Evolutionary conservation across 2,329 filamentous ascomycete species (phyloP), one percentile per base, ranked within the genome.

Genomic region (Penicillium rolfsii): DNA sequence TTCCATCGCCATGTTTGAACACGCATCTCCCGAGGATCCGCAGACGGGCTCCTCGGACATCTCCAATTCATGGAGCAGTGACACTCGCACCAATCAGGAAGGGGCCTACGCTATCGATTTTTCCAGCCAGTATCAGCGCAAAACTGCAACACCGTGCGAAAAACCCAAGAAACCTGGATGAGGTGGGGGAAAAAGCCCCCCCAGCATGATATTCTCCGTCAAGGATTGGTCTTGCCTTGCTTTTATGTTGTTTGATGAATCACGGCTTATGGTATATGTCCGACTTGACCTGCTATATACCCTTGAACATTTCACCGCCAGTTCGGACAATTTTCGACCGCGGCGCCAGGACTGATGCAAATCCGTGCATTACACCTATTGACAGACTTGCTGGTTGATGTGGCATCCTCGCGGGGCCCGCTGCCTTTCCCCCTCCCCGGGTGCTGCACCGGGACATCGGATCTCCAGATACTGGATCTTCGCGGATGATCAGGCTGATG

Each of bases 1-100:
- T 46, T 76, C 71, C 4, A 76, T 77, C 57, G 75, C 75, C 57
- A 74, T 76, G 70, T 77, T 77, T 58, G 75, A 72, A 61, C 74
- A 77, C 58, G 67, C 67, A 12, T 64, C 67, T 0, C 38, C 63
- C 1, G 59, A 60, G 2, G 65, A 69, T 19, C 63, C 58, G 8
- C 68, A 66, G 33, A 69, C 61, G 2, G 64, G 64, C 5, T 63
- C 61, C 43, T 75, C 70, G 9, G 67, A 73, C 6, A 57, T 66
- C 33, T 73, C 70, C 6, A 64, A 69, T n/a, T 68, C 71, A 2
- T 74, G 70, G 67, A 73, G 70, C 56, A 69, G 68, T 19, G 73
- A 76, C 26, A 73, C 68, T 2, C 69, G 64, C 33, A 70, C 70
- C 14, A 60, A 66, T 22, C 58, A 63, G n/a, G 58, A 64, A 6